Conservation (phyloP, 2,329 filamentous ascomycete species). For the Didymella segeticola region DNA sequence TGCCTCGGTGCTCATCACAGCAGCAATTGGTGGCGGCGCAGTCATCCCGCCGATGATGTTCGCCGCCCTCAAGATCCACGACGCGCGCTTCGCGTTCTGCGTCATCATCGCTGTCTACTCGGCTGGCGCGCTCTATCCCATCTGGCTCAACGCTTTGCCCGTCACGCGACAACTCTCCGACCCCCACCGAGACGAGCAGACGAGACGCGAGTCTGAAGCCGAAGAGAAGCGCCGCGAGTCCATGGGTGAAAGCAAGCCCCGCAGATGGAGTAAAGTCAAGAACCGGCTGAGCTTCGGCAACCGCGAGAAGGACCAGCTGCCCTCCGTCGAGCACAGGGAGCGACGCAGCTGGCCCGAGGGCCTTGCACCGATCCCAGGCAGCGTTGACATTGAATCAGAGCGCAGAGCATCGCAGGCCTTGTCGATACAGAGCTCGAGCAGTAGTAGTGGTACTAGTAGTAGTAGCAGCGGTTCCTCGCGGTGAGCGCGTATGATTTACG, state of each 20-base stretch:
- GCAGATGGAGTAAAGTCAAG: conserved; percentile 33
- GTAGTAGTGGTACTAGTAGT: conserved; percentile 1
- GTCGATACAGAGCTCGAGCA: conserved; percentile 9
- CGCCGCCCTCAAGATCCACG: conserved; percentile 50
- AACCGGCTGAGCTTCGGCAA: conserved; percentile 28
- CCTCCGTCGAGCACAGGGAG: conserved; percentile 42
- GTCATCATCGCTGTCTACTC: conserved; percentile 61
- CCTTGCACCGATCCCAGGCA: conserved; percentile 18
- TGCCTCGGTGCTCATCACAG: conserved; percentile 60
- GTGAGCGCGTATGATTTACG: conserved; percentile 10
- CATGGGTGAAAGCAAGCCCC: conserved; percentile 23
- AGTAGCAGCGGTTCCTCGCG: neutral
- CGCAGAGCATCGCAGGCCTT: conserved; percentile 7
- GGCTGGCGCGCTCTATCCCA: conserved; percentile 59
- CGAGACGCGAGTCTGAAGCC: conserved; percentile 31
- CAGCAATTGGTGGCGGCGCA: conserved; percentile 62
- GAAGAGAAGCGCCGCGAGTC: conserved; percentile 33
- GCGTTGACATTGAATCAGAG: conserved; percentile 6
- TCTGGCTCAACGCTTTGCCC: conserved; percentile 60
- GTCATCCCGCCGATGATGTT: conserved; percentile 63
- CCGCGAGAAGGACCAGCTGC: conserved; percentile 30
- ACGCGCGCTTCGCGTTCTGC: conserved; percentile 58
- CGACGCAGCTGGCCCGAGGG: conserved; percentile 41
- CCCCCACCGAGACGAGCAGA: conserved; percentile 49
- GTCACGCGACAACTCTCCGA: conserved; percentile 60